Conservation (phyloP, 1,284 basidiomycete species). For the Ustilago shanxiensis region DNA sequence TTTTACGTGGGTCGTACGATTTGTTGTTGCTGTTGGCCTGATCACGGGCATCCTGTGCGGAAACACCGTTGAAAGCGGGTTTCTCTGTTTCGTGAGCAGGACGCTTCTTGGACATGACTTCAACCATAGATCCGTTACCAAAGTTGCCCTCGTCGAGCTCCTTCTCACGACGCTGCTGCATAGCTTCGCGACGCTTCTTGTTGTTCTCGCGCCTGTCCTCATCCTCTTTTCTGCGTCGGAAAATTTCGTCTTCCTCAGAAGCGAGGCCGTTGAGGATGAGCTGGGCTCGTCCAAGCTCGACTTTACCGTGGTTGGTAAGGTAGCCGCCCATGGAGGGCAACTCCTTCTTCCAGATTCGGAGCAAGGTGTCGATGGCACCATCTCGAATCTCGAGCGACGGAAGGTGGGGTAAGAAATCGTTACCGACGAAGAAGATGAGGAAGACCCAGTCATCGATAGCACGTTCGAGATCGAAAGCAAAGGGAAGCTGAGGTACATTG, state of each 20-base stretch:
- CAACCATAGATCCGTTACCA: slow-evolving; percentile 39
- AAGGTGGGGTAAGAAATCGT: slow-evolving; percentile 98
- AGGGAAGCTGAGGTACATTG: slow-evolving; percentile 80
- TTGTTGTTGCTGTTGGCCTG: slow-evolving; percentile 65
- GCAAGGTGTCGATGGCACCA: slow-evolving; percentile 95
- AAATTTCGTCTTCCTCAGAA: slow-evolving; percentile 93
- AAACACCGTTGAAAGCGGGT: slow-evolving; percentile 49
- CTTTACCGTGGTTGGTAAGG: slow-evolving; percentile 90
- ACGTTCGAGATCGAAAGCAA: slow-evolving; percentile 94
- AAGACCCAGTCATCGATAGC: slow-evolving; percentile 99
- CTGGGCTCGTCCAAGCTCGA: slow-evolving; percentile 87
- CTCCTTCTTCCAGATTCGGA: slow-evolving; percentile 95
- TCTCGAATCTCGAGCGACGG: slow-evolving; percentile 98
- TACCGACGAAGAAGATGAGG: slow-evolving; percentile 99
- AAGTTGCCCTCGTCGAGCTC: slow-evolving; percentile 51
- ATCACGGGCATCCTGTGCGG: slow-evolving; percentile 32
- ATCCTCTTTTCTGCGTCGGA: slow-evolving; percentile 86
- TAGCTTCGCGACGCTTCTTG: slow-evolving; percentile 80
- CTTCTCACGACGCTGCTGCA: slow-evolving; percentile 52
- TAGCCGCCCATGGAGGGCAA: slow-evolving; percentile 96
- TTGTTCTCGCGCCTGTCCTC: slow-evolving; percentile 93
- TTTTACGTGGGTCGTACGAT: slow-evolving; percentile 45
- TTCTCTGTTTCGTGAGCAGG: slow-evolving; percentile 41
- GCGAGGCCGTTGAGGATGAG: slow-evolving; percentile 96
- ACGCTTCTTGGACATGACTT: slow-evolving; percentile 35